Base-by-base conservation (phyloP, 371 early-diverging fungal species). In the Chytridium lagenaria region DNA sequence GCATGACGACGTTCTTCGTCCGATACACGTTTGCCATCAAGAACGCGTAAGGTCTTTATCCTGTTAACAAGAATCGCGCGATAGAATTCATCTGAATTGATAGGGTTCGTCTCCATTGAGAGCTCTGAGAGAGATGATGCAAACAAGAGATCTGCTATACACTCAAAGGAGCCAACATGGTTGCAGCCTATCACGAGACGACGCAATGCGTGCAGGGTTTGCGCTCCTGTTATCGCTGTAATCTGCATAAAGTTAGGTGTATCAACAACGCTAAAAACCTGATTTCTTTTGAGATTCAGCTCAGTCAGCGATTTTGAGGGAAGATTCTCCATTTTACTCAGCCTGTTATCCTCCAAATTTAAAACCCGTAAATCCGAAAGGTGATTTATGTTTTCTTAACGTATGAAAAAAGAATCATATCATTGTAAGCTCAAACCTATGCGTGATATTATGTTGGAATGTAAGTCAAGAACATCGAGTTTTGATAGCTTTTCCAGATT, bases 381-480 rank as follows among this genome's bases (percentile, higher is more conserved):
- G 38, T 74, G 72, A 30, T 34, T 30, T n/a, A 83, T 50, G 65
- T 84, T 81, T 49, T 80, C 81, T 81, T 73, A 36, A 67, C 2
- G 30, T 26, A 55, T n/a, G n/a, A n/a, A 39, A 67, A 52, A 52
- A 15, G 55, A 26, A 15, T 52, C 5, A 26, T 12, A 52, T 61
- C 2, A 16, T 12, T 31, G 19, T 15, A 59, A 40, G 30, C 2
- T 50, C 26, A 10, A 36, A 80, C 83, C 78, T 64, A 84, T 81
- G 52, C 59, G 70, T 3, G 67, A 37, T 10, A 85, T 82, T 64
- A 71, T 68, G 65, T 85, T 85, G 12, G 74, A 67, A 59, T 82
- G 82, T 38, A 85, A 59, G 65, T 85, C 85, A 0, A 85, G 80
- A 0, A 83, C 80, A 55, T 85, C 82, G 31, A 85, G 72, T 50